Evolutionary conservation across 768 basidiomycete species (phyloP), one percentile per base, ranked within the genome.

Genomic region (Cystofilobasidium ferigula): DNA sequence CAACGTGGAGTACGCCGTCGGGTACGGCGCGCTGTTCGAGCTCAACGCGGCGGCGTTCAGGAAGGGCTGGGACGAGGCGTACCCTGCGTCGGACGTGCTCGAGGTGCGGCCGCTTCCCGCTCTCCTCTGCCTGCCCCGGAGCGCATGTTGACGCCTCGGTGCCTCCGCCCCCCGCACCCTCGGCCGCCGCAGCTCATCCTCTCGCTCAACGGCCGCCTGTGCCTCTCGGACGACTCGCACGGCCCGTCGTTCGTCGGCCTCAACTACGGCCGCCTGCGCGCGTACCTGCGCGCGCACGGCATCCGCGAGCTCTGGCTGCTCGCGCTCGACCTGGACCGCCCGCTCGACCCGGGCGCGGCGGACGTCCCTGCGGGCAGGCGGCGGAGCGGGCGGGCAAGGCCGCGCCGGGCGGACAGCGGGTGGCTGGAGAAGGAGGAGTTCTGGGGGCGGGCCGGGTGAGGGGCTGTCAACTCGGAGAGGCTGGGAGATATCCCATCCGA

Each of bases 191-290:
- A 97, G 94, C 72, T 86, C 28, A 87, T 97, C 64, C 70, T 83
- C n/a, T 73, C 79, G 48, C 75, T 80, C 57, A 82, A 81, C 13
- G 95, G 93, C 3, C 82, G 83, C 28, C 83, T 95, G 69, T 82
- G 86, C 24, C 80, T 99, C 32, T 98, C 94, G 7, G 95, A 98
- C 74, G 95, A 98, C 77, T 93, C 92, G 61, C 95, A 99, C 72
- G 91, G 89, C 0, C 87, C 90, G 2, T 83, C 84, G 35, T 84
- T 84, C 12, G 91, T 98, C 62, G 92, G 91, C 0, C 79, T 90
- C 65, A 90, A 97, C 75, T 99, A 97, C 71, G 72, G 78, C 62
- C 79, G 81, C 24, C 75, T 87, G 69, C 79, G 78, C 56, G 78
- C 80, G 14, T 98, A 97, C 75, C 78, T 91, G 34, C 77, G 78